Base-by-base conservation (phyloP, 192 early-diverging fungal genomes). In the Geosiphon pyriformis region DNA sequence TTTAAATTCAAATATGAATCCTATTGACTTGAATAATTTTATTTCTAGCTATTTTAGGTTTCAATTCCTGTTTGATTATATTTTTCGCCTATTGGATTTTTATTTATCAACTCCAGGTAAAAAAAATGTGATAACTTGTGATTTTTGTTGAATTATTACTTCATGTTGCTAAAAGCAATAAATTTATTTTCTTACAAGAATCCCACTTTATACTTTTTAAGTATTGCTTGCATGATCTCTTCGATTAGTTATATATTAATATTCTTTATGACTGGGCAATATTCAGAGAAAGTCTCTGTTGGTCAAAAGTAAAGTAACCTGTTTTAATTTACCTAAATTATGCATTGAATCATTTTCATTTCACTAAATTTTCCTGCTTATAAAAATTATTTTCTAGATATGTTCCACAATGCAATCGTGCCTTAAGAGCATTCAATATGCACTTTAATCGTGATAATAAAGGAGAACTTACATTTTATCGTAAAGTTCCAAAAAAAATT, bases 361-460 rank as follows among this genome's bases (percentile, higher is more conserved):
- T n/a, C n/a, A n/a, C n/a, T n/a, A n/a, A n/a, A n/a, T n/a, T n/a
- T n/a, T n/a, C n/a, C n/a, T n/a, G n/a, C n/a, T n/a, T n/a, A n/a
- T n/a, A n/a, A 1, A 22, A 42, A 30, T 32, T 23, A 15, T 6
- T 25, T 35, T 29, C 1, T 63, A 85, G 83, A 68, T 85, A 80
- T 64, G 78, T 85, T 22, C 83, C 83, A 33, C 83, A 82, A 26
- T 82, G 80, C 31, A 85, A 85, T 47, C 74, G 80, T 35, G 78
- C 78, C 12, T 69, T 85, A 33, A 61, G 76, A n/a, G 76, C 75
- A 26, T 85, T 80, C 60, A 80, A 85, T 49, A 71, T 85, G 66
- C 75, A 82, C 49, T 85, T 85, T 49, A 80, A 79, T 50, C 67
- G 72, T 1, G 77, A 72, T 33, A 77, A 74, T 42, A 56, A 68